Percentiles rank a stretch among this genome's conserved stretches.
phyloP scores from a whole-genome alignment of 2,329 filamentous ascomycete genomes.

The Colletotrichum echinochloae region DNA sequence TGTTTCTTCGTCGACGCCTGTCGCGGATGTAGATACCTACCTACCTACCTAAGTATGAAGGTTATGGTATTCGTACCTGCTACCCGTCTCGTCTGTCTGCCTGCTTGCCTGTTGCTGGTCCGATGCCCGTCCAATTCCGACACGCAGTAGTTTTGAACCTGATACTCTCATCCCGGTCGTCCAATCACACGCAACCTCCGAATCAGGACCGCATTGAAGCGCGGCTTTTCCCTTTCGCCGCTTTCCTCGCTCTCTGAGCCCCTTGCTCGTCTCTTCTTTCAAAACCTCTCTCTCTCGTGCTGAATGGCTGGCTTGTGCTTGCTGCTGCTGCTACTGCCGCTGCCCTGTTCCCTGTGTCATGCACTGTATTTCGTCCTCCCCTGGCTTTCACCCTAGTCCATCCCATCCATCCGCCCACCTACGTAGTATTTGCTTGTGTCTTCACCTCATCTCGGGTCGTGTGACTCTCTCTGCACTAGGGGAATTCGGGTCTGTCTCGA shows the following conservation, averaged over 20 bases:
- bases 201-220: constrained; percentile 19
- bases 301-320: background rate
- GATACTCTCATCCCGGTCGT: background rate
- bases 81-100: background rate
- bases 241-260: background rate
- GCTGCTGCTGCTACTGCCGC: background rate
- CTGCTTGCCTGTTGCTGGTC: background rate
- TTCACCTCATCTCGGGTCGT: constrained; percentile 29
- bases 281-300: background rate
- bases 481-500: constrained; percentile 34
- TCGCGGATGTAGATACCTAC: background rate
- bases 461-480: constrained; percentile 35
- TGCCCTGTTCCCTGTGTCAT: constrained; percentile 7
- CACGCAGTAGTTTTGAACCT: background rate
- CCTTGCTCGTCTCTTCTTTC: background rate
- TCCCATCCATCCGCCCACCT: constrained; percentile 6
- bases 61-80: background rate
- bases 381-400: background rate
- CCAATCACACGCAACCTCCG: background rate
- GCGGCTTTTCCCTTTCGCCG: background rate
- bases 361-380: constrained; percentile 3
- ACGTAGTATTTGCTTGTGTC: background rate
- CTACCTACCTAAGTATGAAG: no score
- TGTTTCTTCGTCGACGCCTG: constrained; percentile 34
- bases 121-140: background rate